Conservation (phyloP, 2,329 filamentous ascomycete species). For the Trichoderma cornu-damae region DNA sequence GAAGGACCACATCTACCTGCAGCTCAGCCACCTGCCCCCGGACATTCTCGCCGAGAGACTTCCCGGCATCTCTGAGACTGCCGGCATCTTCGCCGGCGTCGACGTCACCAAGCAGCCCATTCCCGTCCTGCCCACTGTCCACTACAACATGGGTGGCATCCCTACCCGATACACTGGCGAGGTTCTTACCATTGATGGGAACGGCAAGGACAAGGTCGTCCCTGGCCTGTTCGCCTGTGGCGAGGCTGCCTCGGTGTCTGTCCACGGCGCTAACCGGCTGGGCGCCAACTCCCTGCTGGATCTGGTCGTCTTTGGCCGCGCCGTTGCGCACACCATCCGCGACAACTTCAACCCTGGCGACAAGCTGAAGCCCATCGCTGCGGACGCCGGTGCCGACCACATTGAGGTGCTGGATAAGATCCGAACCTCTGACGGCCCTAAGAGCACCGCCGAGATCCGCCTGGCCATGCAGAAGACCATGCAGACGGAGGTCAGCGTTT, state of each 20-base stretch:
- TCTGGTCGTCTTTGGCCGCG: slow-evolving; percentile 94
- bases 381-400: slow-evolving; percentile 82
- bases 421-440: slow-evolving; percentile 76
- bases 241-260: slow-evolving; percentile 95
- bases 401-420: slow-evolving; percentile 82
- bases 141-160: slow-evolving; percentile 99
- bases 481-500: slow-evolving; percentile 95
- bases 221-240: slow-evolving; percentile 93
- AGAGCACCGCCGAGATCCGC: slow-evolving; percentile 83
- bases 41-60: slow-evolving; percentile 94
- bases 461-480: slow-evolving; percentile 95
- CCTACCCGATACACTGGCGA: slow-evolving; percentile 96
- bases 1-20: slow-evolving; percentile 98
- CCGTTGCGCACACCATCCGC: slow-evolving; percentile 93
- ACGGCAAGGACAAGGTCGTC: slow-evolving; percentile 87
- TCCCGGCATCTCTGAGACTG: slow-evolving; percentile 97
- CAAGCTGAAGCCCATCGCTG: slow-evolving; percentile 70
- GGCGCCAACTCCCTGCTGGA: slow-evolving; percentile 98
- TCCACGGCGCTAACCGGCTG: slow-evolving; percentile 96
- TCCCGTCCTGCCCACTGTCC: slow-evolving; percentile 89
- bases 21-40: slow-evolving; percentile 89
- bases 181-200: slow-evolving; percentile 80
- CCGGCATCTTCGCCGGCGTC: slow-evolving; percentile 93
- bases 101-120: slow-evolving; percentile 97
- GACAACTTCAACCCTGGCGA: slow-evolving; percentile 85